Base-by-base conservation (phyloP, 1,284 basidiomycete species). In the Violaceomyces palustris region DNA sequence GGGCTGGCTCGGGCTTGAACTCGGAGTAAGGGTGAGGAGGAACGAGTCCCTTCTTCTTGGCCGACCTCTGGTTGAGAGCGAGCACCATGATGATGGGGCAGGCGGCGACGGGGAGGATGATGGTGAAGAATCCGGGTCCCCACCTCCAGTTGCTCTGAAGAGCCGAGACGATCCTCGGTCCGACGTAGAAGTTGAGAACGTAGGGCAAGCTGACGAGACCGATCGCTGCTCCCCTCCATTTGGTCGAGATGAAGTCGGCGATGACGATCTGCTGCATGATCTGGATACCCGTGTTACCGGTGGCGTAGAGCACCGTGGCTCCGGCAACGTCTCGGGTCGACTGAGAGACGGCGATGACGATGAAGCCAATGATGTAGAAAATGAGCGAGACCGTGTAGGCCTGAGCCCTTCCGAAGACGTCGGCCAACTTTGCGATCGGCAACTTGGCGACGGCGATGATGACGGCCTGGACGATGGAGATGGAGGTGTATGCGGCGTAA, bases 251-350 rank as follows among this genome's bases (percentile, higher is more conserved):
- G 43, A 54, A 63, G 47, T 73, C 70, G 25, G 70, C 70, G 21
- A 73, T 39, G 10, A 72, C 54, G 41, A 72, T 67, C 51, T 72
- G 68, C 38, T 69, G 64, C 49, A 72, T 64, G 52, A 73, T 70
- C 44, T 72, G 66, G 1, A 61, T 32, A 22, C 69, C 69, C 2
- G 67, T 62, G 43, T 69, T 69, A 14, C 70, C 70, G 35, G 70
- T 50, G 18, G 67, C 65, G 22, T 70, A 67, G 35, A 73, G 42
- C 29, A 68, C 65, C 29, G 49, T 47, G 11, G 69, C 70, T 25
- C 54, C 70, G 3, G 48, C 45, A 17, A 63, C 45, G 15, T 61
- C 44, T 15, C 42, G 33, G 4, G 60, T 50, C 27, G 22, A 48
- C 36, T 67, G 59, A 6, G 58, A 47, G 4, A 62, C 43, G 15